Evolutionary conservation across 1,139 yeast genomes (phyloP), one percentile per base, ranked within the genome.

Genomic region (Scheffersomyces insectosa): DNA sequence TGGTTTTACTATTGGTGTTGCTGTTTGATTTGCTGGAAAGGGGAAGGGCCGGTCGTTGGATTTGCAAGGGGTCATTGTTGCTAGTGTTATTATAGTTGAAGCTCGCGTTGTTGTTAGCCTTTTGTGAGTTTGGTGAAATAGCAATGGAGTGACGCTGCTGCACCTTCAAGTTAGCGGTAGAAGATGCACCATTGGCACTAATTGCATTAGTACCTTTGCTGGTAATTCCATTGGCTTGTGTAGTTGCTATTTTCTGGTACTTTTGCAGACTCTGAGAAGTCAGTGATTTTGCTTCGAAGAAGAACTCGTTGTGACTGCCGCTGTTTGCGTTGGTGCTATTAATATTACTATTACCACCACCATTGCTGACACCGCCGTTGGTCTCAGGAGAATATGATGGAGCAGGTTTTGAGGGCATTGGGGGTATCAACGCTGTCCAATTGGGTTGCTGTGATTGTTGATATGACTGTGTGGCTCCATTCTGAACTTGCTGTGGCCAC

Each of bases 361-460:
- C 25, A 7, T 20, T 20, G 25, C 25, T 20, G 25, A 5, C 25
- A 20, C 8, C 6, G 25, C 25, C 6, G 25, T 20, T 6, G 6
- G 14, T 20, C 11, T 42, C 46, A 7, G 52, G 43, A 5, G 28
- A 35, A 35, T 42, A 46, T 12, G 48, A 38, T 3, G 44, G 44
- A 39, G 45, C 48, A 37, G 47, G 54, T 39, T 47, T 48, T 8
- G 54, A 35, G 4, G 68, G 66, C 51, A 61, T 49, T 14, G 68
- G 68, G 10, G 66, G 66, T n/a, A 63, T 63, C 38, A 62, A 50
- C 12, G 56, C 46, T 9, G 61, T 55, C 68, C 68, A 63, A 33
- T 56, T 53, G 9, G 55, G 42, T 8, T 32, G 39, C 11, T 12
- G 40, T 10, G 28, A 16, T n/a, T n/a, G 23, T 29, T 11, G 34